Evolutionary conservation across 2,329 filamentous ascomycete species (phyloP).

Genomic region (Ascochyta lentis): DNA sequence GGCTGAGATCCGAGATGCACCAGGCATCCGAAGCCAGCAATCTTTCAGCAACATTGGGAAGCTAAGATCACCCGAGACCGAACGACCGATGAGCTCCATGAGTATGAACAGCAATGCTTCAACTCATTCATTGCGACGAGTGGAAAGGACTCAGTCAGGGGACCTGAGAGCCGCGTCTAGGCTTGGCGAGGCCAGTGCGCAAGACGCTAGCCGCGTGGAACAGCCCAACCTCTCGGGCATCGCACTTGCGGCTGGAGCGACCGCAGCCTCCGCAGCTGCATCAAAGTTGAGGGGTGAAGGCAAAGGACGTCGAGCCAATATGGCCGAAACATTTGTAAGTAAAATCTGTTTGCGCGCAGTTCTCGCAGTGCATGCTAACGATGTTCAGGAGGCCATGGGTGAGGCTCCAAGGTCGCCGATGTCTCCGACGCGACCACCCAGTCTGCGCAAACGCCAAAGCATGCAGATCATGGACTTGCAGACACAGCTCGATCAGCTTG

Average conservation of each 20-base stretch:
- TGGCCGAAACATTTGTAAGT: constrained; percentile 95
- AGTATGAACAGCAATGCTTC: constrained; percentile 59
- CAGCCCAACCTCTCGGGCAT: constrained; percentile 41
- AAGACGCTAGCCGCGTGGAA: constrained; percentile 39
- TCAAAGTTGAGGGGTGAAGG: constrained; percentile 80
- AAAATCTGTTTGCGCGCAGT: constrained; percentile 11
- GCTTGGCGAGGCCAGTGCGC: constrained; percentile 58
- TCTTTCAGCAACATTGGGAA: constrained; percentile 52
- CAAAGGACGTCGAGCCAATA: constrained; percentile 78
- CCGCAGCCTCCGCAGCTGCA: constrained; percentile 55
- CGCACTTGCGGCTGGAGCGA: constrained; percentile 44
- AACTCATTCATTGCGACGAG: constrained; percentile 75
- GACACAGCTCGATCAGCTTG: constrained; percentile 79
- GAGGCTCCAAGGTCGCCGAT: constrained; percentile 88
- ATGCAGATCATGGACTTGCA: constrained; percentile 95
- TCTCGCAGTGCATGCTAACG: constrained; percentile 31
- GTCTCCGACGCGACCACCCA: constrained; percentile 92
- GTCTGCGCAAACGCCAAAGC: constrained; percentile 95
- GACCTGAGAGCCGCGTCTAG: constrained; percentile 75
- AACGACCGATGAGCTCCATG: constrained; percentile 67
- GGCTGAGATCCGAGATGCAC: constrained; percentile 42
- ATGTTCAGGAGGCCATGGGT: constrained; percentile 84
- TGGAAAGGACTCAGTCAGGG: constrained; percentile 72
- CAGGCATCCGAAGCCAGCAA: constrained; percentile 54
- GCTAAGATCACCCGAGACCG: constrained; percentile 52